Evolutionary conservation across 2,329 filamentous ascomycete genomes (phyloP).

Genomic region (Fusarium anguioides): DNA sequence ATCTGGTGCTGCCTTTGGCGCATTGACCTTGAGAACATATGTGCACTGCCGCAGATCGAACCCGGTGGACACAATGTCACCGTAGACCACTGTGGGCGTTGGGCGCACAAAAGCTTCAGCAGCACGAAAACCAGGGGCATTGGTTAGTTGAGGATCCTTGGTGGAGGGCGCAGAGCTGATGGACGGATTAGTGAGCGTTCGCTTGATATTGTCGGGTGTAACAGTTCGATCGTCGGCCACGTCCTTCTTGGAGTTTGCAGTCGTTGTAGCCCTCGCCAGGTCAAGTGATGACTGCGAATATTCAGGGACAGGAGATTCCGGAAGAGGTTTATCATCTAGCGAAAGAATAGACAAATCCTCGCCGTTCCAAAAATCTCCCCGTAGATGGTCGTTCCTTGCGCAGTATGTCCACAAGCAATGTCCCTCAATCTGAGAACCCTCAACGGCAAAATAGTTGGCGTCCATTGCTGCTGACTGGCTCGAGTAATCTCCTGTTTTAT

Average conservation of each 20-base stretch:
- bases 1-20: conserved; percentile 67
- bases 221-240: conserved; percentile 68
- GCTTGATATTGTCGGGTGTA: conserved; percentile 80
- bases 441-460: conserved; percentile 93
- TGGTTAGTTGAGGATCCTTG: conserved; percentile 67
- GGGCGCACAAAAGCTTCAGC: conserved; percentile 94
- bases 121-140: conserved; percentile 80
- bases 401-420: conserved; percentile 93
- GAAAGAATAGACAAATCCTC: conserved; percentile 95
- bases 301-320: conserved; percentile 62
- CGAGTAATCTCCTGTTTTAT: conserved; percentile 93
- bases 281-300: conserved; percentile 60
- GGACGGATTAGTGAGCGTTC: conserved; percentile 74
- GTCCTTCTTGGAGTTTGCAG: conserved; percentile 49
- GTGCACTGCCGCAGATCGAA: conserved; percentile 85
- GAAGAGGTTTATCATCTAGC: conserved; percentile 77
- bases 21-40: conserved; percentile 78
- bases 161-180: conserved; percentile 69
- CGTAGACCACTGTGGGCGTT: conserved; percentile 79
- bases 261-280: conserved; percentile 40
- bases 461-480: conserved; percentile 94
- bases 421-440: conserved; percentile 84
- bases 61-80: conserved; percentile 75
- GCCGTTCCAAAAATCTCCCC: conserved; percentile 97
- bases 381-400: conserved; percentile 83